Percentiles rank a stretch among this genome's conserved stretches.
These are phyloP conservation scores for Nemania diffusa DNA, from an alignment of 2,329 filamentous ascomycete species.

Conservation along the genomic window DNA sequence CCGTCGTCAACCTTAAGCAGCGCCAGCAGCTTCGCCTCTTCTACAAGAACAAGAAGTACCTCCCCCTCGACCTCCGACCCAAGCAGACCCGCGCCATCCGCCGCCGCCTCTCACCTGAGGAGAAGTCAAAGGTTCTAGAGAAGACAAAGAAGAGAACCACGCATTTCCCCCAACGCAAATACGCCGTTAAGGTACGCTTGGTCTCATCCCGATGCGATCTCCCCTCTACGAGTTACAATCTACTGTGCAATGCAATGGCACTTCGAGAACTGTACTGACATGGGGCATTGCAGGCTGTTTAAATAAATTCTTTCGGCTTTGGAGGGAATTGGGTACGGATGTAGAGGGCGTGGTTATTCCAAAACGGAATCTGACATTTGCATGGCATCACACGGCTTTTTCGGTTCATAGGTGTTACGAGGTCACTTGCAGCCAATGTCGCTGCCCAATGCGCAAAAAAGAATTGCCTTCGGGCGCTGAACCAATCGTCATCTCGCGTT, in stretches of 20 bases:
- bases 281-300: constrained; percentile 41
- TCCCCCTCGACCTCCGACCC: constrained; percentile 95
- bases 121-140: constrained; percentile 84
- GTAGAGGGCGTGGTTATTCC: constrained; percentile 50
- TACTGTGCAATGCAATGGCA: background rate
- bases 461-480: constrained; percentile 46
- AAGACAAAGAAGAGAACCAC: constrained; percentile 96
- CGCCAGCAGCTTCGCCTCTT: constrained; percentile 96
- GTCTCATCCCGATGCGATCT: background rate
- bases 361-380: constrained; percentile 52
- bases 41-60: constrained; percentile 99
- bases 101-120: constrained; percentile 91
- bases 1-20: constrained; percentile 99
- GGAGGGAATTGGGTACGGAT: constrained; percentile 42
- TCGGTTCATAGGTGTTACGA: constrained; percentile 54
- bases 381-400: constrained; percentile 54
- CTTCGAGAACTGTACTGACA: constrained; percentile 15
- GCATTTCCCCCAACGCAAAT: constrained; percentile 99
- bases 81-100: constrained; percentile 99
- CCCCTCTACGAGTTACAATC: background rate
- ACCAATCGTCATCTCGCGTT: constrained; percentile 29
- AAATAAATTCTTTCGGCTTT: constrained; percentile 40
- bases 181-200: constrained; percentile 89
- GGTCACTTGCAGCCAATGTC: constrained; percentile 52
- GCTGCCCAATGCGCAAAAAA: constrained; percentile 49